These are phyloP conservation scores for Salvia splendens DNA, from an alignment of 257 asterid species.

Conservation along the genomic window DNA sequence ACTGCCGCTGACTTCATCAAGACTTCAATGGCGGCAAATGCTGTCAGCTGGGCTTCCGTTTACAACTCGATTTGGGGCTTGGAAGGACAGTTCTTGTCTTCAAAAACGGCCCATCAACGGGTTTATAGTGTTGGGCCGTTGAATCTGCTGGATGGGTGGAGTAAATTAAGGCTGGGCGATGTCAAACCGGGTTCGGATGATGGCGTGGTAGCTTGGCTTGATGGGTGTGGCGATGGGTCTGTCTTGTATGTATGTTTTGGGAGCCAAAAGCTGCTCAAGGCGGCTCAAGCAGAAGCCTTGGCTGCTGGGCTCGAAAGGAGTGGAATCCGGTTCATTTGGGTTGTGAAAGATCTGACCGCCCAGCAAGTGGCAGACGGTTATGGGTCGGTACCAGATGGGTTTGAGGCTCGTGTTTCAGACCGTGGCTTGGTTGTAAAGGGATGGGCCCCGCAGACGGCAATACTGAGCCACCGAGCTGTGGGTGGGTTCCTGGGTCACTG, in stretches of 20 bases:
- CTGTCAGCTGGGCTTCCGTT: conserved; percentile 54
- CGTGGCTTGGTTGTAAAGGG: conserved; percentile 57
- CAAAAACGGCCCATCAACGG: conserved; percentile 32
- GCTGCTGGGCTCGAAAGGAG: conserved; percentile 66
- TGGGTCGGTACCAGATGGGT: conserved; percentile 49
- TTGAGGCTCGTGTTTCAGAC: conserved; percentile 48
- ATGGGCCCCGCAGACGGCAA: conserved; percentile 73
- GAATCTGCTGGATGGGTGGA: conserved; percentile 38
- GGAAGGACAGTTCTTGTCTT: conserved; percentile 48
- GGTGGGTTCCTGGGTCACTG: conserved; percentile 76
- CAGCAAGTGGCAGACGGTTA: conserved; percentile 54
- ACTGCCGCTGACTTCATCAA: conserved; percentile 32
- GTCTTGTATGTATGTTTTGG: conserved; percentile 78
- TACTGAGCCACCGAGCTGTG: conserved; percentile 59
- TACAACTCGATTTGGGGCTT: conserved; percentile 53
- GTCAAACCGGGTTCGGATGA: neutral
- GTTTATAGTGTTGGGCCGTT: conserved; percentile 60
- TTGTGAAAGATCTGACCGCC: conserved; percentile 40
- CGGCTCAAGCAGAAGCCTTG: conserved; percentile 63
- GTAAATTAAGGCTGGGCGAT: conserved; percentile 19
- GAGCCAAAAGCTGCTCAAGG: conserved; percentile 57
- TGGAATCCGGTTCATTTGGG: conserved; percentile 62
- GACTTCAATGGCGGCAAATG: conserved; percentile 46
- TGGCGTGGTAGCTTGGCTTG: conserved; percentile 49
- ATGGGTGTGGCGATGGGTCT: conserved; percentile 45